Conservation (phyloP, 805 yeast genomes). For the Starmera quercuum region DNA sequence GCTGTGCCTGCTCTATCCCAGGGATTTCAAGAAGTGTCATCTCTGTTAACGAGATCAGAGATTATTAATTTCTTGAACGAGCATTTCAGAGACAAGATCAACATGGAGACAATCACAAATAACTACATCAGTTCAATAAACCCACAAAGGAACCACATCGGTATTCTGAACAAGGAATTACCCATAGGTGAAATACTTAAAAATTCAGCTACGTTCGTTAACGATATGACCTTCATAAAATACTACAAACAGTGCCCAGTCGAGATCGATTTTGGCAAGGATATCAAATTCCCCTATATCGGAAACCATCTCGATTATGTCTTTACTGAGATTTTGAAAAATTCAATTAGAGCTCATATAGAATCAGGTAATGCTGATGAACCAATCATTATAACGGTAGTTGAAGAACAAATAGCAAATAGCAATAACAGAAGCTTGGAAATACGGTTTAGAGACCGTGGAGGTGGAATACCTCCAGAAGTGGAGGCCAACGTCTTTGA, state of each 20-base stretch:
- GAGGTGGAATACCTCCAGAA: constrained; percentile 77
- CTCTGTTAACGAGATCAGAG: constrained; percentile 35
- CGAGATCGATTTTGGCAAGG: constrained; percentile 46
- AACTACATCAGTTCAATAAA: constrained; percentile 68
- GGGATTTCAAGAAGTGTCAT: constrained; percentile 67
- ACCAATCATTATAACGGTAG: constrained; percentile 43
- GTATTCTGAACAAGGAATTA: constrained; percentile 59
- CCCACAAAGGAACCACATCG: constrained; percentile 43
- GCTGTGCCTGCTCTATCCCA: constrained; percentile 74
- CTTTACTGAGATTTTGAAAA: constrained; percentile 78
- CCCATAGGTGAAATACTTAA: constrained; percentile 56
- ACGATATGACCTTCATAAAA: constrained; percentile 75
- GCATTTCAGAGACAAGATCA: constrained; percentile 77
- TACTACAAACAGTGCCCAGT: constrained; percentile 70
- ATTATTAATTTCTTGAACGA: constrained; percentile 60
- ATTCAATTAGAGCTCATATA: constrained; percentile 81
- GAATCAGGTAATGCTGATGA: constrained; percentile 39
- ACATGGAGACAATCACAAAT: constrained; percentile 79
- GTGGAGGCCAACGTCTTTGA: constrained; percentile 66
- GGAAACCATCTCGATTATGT: constrained; percentile 86
- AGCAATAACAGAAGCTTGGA: constrained; percentile 34
- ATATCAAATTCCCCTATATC: constrained; percentile 69
- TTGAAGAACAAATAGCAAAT: constrained; percentile 20
- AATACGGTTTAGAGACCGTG: constrained; percentile 75
- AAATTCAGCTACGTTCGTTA: constrained; percentile 65